These are phyloP conservation scores for Leishmania lainsoni DNA, from an alignment of 208 protist species.

Conservation along the genomic window DNA sequence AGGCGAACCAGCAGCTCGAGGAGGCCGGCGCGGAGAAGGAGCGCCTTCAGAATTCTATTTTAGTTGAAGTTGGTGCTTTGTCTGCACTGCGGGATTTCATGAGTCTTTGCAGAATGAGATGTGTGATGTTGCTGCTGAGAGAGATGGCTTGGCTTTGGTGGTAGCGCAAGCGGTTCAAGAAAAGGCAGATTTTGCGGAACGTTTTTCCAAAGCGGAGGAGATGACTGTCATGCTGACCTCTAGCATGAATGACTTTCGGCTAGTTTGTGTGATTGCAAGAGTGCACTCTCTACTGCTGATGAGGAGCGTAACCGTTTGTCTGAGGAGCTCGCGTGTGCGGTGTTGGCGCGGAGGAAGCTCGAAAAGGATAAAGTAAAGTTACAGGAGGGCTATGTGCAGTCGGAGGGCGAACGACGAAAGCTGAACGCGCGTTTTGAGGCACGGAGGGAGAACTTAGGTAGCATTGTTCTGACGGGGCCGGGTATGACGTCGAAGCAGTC, in stretches of 20 bases:
- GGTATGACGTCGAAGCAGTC: not conserved
- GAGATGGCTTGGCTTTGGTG: not conserved
- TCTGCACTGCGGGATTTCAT: not conserved
- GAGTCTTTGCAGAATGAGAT: not conserved
- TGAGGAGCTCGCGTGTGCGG: not conserved
- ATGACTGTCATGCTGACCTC: not conserved
- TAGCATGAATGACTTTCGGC: not conserved
- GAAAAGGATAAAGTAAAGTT: conserved; percentile 40
- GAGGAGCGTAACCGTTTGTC: not conserved
- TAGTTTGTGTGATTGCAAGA: not conserved
- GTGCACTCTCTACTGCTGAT: not conserved
- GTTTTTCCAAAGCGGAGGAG: not conserved
- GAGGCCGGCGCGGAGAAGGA: not conserved
- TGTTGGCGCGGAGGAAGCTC: conserved; percentile 10
- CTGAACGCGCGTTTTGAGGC: conserved; percentile 19
- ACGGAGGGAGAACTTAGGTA: conserved; percentile 9
- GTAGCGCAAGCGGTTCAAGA: not conserved
- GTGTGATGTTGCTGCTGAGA: not conserved
- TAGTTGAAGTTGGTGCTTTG: not conserved
- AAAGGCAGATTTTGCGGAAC: not conserved
- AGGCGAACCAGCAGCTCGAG: not conserved
- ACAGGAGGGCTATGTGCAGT: conserved; percentile 22
- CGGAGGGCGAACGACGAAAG: conserved; percentile 27
- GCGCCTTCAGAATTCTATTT: too few relatives aligned
- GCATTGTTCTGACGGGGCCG: not conserved